Percentiles rank a stretch among this genome's conserved stretches.
These are phyloP conservation scores for Leccinum aurantiacum DNA, from an alignment of 768 basidiomycete genomes.

Conservation along the genomic window DNA sequence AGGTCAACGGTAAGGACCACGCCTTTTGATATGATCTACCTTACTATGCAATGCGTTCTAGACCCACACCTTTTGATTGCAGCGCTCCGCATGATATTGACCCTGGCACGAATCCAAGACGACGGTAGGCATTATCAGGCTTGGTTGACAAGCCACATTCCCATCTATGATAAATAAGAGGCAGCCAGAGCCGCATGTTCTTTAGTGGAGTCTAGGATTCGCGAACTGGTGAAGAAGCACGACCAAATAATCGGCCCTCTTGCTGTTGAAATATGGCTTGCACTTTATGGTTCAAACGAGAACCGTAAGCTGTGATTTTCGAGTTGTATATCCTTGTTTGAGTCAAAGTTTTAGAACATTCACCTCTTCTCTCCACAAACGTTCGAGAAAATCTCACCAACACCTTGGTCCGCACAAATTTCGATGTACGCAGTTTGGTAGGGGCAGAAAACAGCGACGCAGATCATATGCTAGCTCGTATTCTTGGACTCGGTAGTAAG, in stretches of 20 bases:
- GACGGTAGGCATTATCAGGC: conserved; percentile 6
- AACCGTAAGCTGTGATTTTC: not conserved
- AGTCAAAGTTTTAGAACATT: conserved; percentile 3
- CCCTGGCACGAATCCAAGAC: conserved; percentile 14
- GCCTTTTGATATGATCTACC: not conserved
- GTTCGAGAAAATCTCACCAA: conserved; percentile 21
- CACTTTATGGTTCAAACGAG: conserved; percentile 7
- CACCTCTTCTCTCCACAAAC: conserved; percentile 2
- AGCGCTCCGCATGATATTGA: conserved; percentile 19
- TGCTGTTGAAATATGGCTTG: too few relatives aligned
- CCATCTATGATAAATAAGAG: not conserved
- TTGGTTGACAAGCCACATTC: not conserved
- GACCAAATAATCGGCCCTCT: conserved; percentile 17
- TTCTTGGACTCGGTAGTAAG: conserved; percentile 21
- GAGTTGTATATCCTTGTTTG: not conserved
- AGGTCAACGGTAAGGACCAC: conserved; percentile 10
- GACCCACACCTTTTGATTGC: conserved; percentile 12
- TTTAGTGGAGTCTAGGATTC: conserved; percentile 6
- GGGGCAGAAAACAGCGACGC: not conserved
- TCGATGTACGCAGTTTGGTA: not conserved
- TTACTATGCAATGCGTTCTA: not conserved
- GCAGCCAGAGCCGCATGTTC: not conserved
- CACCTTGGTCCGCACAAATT: conserved; percentile 10
- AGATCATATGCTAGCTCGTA: not conserved
- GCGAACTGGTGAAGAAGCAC: conserved; percentile 6